A percentile compares a stretch with the other conserved stretches of the same genome.
These are phyloP conservation scores for Chaetoscypha palmicola DNA, from an alignment of 2,329 filamentous ascomycete genomes.

Conservation along the genomic window DNA sequence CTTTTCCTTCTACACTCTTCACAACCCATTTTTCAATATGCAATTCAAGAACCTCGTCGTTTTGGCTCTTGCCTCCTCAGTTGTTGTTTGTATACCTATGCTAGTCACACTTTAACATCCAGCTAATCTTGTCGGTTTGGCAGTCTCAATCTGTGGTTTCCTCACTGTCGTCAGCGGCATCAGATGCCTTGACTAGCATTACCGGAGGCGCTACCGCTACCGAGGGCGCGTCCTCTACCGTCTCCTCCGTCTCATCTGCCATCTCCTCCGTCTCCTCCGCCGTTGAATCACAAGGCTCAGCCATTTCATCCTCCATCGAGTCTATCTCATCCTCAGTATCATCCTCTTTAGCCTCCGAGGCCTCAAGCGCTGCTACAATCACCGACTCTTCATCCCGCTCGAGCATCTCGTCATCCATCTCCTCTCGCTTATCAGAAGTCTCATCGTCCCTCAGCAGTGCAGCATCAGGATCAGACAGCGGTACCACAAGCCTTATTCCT, in stretches of 20 bases:
- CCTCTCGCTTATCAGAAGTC: constrained; percentile 1
- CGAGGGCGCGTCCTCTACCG: constrained; percentile 9
- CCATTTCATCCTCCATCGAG: constrained; percentile 7
- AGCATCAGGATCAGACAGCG: constrained; percentile 4
- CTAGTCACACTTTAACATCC: not conserved
- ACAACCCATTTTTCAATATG: constrained; percentile 19
- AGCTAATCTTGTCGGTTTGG: not conserved
- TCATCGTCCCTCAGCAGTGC: constrained; percentile 2
- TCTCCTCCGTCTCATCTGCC: constrained; percentile 8
- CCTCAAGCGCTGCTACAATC: not conserved
- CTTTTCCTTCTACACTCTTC: no score
- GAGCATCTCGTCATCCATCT: not conserved
- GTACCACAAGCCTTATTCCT: not conserved
- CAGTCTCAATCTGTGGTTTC: no score
- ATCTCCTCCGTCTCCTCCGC: constrained; percentile 6
- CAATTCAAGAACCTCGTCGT: constrained; percentile 26
- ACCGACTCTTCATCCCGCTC: constrained; percentile 7
- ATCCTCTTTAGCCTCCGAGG: constrained; percentile 1
- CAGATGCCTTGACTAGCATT: no score
- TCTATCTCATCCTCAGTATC: constrained; percentile 5
- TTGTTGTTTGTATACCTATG: constrained; percentile 16
- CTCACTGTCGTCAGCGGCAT: no score
- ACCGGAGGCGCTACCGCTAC: not conserved
- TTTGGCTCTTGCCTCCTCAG: constrained; percentile 23
- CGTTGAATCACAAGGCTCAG: constrained; percentile 7